A percentile compares a stretch with the other conserved stretches of the same genome.
Evolutionary conservation across 2,329 filamentous ascomycete genomes (phyloP).

Genomic region (Fusarium guadeloupense): DNA sequence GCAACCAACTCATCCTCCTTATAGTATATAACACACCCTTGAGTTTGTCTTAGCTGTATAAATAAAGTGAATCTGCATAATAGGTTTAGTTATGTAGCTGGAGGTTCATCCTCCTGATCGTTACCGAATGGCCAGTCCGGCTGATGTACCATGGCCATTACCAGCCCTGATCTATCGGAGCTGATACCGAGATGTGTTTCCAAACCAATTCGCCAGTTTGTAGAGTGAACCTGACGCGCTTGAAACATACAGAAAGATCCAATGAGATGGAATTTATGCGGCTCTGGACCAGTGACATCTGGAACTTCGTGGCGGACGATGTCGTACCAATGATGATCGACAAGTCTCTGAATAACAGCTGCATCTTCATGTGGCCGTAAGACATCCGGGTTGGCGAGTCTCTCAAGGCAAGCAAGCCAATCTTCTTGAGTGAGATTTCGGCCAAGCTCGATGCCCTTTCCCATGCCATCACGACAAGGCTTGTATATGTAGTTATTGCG

Average conservation of each 20-base stretch:
- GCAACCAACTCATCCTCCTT: no score
- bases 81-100: not conserved
- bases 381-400: constrained; percentile 4
- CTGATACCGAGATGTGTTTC: constrained; percentile 26
- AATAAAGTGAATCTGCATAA: no score
- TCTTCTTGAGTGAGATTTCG: constrained; percentile 12
- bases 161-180: constrained; percentile 12
- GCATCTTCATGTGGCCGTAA: constrained; percentile 14
- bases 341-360: constrained; percentile 23
- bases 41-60: no score
- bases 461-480: constrained; percentile 24
- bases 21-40: no score
- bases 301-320: constrained; percentile 24
- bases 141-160: constrained; percentile 16
- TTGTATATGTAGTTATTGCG: constrained; percentile 16
- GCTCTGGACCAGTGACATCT: constrained; percentile 1
- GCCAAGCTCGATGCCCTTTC: constrained; percentile 12
- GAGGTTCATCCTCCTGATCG: constrained; percentile 7
- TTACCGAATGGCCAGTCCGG: constrained; percentile 13
- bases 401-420: constrained; percentile 8
- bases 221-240: not conserved
- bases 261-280: constrained; percentile 26
- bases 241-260: constrained; percentile 29
- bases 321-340: constrained; percentile 25
- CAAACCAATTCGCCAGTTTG: constrained; percentile 16